Evolutionary conservation across 2,329 filamentous ascomycete genomes (phyloP).

Genomic region (Fusarium sp.): DNA sequence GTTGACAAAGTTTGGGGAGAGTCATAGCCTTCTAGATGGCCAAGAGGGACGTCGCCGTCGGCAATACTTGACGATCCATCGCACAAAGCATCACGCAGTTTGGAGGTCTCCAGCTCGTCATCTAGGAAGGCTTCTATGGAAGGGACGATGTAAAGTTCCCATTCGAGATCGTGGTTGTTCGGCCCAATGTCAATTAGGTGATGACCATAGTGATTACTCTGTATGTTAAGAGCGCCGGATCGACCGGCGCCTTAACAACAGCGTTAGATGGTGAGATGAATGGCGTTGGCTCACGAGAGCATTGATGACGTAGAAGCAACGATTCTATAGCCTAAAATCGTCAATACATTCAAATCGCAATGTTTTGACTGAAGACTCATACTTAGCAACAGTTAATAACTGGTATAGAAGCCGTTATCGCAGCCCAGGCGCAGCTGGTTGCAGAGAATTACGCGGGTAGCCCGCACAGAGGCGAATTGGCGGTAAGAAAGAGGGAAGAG

Average conservation of each 20-base stretch:
- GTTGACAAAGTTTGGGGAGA: not conserved
- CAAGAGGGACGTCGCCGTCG: not conserved
- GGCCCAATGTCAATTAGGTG: not conserved
- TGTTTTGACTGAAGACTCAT: too few species aligned
- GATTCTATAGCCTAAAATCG: too few species aligned
- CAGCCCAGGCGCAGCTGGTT: too few species aligned
- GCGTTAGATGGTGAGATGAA: too few species aligned
- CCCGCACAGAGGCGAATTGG: too few species aligned
- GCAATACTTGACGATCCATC: not conserved
- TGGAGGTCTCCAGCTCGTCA: not conserved
- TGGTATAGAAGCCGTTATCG: too few species aligned
- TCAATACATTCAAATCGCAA: too few species aligned
- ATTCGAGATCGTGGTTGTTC: not conserved
- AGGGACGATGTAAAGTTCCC: not conserved
- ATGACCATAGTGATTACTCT: not conserved
- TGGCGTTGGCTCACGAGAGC: too few species aligned
- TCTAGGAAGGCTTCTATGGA: not conserved
- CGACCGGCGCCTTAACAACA: not conserved
- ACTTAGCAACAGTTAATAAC: too few species aligned
- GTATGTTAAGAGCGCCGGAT: slow-evolving; percentile 3
- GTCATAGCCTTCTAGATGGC: not conserved
- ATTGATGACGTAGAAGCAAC: too few species aligned
- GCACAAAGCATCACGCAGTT: not conserved
- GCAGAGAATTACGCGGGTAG: too few species aligned
- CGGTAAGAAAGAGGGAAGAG: too few species aligned